Conservation (phyloP, 768 basidiomycete species). For the Zangia roseola region DNA sequence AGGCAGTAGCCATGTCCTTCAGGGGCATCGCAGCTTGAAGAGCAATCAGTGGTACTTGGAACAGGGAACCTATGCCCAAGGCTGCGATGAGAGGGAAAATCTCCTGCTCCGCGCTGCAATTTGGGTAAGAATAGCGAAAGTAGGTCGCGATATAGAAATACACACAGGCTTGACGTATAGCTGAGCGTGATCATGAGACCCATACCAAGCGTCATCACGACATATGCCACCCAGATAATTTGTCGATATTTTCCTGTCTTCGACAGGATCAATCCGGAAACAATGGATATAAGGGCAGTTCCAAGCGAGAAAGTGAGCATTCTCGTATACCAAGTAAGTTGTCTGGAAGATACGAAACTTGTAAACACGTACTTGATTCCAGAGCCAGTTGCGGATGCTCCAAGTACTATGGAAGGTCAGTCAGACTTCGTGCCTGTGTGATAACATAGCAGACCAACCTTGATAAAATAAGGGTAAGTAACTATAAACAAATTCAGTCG, state of each 20-base stretch:
- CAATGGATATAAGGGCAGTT: slow-evolving; percentile 48
- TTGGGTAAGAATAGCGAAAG: slow-evolving; percentile 4
- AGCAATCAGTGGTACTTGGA: slow-evolving; percentile 67
- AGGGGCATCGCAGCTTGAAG: slow-evolving; percentile 87
- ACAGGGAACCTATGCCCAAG: slow-evolving; percentile 62
- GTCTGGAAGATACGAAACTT: not conserved
- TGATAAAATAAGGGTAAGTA: slow-evolving; percentile 82
- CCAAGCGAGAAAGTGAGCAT: slow-evolving; percentile 77
- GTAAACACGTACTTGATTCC: slow-evolving; percentile 55
- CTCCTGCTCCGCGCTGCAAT: slow-evolving; percentile 55
- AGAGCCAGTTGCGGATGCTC: slow-evolving; percentile 68
- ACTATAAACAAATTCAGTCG: slow-evolving; percentile 11
- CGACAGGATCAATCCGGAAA: slow-evolving; percentile 57
- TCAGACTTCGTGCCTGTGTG: slow-evolving; percentile 5
- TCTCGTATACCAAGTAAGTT: slow-evolving; percentile 33
- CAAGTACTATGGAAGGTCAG: slow-evolving; percentile 44
- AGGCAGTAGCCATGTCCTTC: slow-evolving; percentile 83
- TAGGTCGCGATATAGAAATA: not conserved
- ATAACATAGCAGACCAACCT: slow-evolving; percentile 13
- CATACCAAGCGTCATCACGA: slow-evolving; percentile 57
- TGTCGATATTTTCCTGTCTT: slow-evolving; percentile 57
- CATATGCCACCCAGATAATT: slow-evolving; percentile 62
- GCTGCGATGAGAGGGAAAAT: slow-evolving; percentile 68
- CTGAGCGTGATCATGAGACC: slow-evolving; percentile 76
- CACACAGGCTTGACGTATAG: slow-evolving; percentile 43